These are phyloP conservation scores for Podaxis rugospora DNA, from an alignment of 768 basidiomycete genomes.

Conservation along the genomic window DNA sequence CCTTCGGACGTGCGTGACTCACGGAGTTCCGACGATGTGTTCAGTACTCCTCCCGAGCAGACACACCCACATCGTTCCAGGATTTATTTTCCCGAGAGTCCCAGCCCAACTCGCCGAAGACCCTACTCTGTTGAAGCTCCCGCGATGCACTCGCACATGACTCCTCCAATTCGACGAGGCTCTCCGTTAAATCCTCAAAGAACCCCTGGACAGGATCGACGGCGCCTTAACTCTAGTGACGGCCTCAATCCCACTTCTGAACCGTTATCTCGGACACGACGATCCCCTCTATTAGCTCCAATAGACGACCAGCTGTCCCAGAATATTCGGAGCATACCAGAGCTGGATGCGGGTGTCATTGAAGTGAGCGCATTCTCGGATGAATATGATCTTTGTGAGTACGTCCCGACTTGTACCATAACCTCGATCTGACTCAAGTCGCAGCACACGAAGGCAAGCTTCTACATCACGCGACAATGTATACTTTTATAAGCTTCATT, in stretches of 20 bases:
- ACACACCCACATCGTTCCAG: conserved; percentile 2
- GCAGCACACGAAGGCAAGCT: conserved; percentile 71
- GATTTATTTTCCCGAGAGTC: conserved; percentile 6
- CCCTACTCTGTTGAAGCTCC: conserved; percentile 10
- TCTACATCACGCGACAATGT: background rate
- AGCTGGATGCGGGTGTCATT: conserved; percentile 18
- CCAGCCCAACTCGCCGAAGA: conserved; percentile 11
- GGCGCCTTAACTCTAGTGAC: conserved; percentile 25
- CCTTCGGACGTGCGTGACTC: conserved; percentile 16
- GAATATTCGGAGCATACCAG: conserved; percentile 4
- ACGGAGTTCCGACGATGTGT: conserved; percentile 22
- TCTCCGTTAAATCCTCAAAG: conserved; percentile 33
- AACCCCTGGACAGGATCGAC: conserved; percentile 19
- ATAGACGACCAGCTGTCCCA: background rate
- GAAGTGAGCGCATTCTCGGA: conserved; percentile 50
- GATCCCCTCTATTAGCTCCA: background rate
- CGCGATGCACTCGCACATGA: conserved; percentile 15
- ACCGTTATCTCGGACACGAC: conserved; percentile 13
- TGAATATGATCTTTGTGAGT: conserved; percentile 76
- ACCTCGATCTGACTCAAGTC: background rate
- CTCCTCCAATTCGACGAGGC: conserved; percentile 25
- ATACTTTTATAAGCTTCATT: conserved; percentile 3
- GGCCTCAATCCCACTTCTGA: conserved; percentile 17
- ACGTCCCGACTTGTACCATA: background rate
- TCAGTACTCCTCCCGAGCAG: conserved; percentile 15